Percentiles rank a stretch among this genome's conserved stretches.
These are phyloP conservation scores for Ophiostoma ips DNA, from an alignment of 2,329 filamentous ascomycete species.

Conservation along the genomic window DNA sequence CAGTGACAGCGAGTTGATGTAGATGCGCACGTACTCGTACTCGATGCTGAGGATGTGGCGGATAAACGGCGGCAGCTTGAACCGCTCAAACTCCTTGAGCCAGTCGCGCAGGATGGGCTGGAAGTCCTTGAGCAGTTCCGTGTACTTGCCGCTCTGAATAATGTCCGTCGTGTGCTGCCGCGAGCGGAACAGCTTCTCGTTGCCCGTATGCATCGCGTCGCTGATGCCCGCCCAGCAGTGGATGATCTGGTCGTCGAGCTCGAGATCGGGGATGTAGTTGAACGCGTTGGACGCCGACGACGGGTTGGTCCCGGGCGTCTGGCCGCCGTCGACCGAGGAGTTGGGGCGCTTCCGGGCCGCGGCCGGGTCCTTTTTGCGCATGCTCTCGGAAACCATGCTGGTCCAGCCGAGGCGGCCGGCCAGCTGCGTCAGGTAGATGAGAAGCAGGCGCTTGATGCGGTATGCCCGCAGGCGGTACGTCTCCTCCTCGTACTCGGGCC, in stretches of 20 bases:
- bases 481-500: slow-evolving; percentile 59
- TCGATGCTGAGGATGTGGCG: slow-evolving; percentile 78
- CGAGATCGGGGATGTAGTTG: slow-evolving; percentile 53
- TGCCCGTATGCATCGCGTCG: slow-evolving; percentile 80
- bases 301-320: slow-evolving; percentile 45
- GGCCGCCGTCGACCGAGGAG: slow-evolving; percentile 26
- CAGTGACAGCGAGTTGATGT: slow-evolving; percentile 84
- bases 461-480: slow-evolving; percentile 62
- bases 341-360: slow-evolving; percentile 21
- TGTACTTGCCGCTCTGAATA: slow-evolving; percentile 76
- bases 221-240: slow-evolving; percentile 93
- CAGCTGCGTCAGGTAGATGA: slow-evolving; percentile 89
- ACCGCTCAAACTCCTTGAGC: slow-evolving; percentile 70
- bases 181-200: slow-evolving; percentile 76
- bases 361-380: slow-evolving; percentile 44
- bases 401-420: slow-evolving; percentile 84
- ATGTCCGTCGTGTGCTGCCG: slow-evolving; percentile 78
- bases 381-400: slow-evolving; percentile 70
- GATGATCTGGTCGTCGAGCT: slow-evolving; percentile 55
- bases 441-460: slow-evolving; percentile 71
- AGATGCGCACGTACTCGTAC: slow-evolving; percentile 88
- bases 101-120: slow-evolving; percentile 65
- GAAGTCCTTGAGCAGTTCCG: slow-evolving; percentile 66
- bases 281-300: slow-evolving; percentile 44
- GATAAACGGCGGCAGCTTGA: slow-evolving; percentile 51